Evolutionary conservation across 768 basidiomycete genomes (phyloP), one percentile per base, ranked within the genome.

Genomic region (Panus rudis): DNA sequence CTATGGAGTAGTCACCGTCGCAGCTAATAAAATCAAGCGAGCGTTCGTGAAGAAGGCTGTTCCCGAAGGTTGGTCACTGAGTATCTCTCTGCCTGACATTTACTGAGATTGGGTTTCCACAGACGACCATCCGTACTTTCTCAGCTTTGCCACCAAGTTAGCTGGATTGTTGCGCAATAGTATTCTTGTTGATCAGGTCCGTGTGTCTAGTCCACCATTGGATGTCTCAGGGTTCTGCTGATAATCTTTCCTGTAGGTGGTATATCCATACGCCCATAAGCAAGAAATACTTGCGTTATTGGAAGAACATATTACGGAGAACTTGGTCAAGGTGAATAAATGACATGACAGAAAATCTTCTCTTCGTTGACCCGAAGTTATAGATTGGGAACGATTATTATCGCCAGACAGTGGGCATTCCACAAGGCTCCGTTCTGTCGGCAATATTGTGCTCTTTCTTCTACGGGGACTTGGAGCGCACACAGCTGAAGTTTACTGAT

Each of bases 401-500:
- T 58, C 79, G 84, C 11, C 96, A 99, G 61, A 76, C 74, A n/a
- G 76, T 89, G 22, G 96, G 96, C 2, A 99, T 99, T 19, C 94
- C 96, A 1, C 96, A 99, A 62, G 96, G 96, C 17, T 97, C 93
- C 2, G 79, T 92, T n/a, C 65, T 98, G n/a, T 96, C 92, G 6
- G 76, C 86, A 0, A 57, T 98, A n/a, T 66, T 99, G 1, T 99
- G 96, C 59, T 85, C 87, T 1, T 88, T 93, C 63, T 96, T 90
- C 60, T 99, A 97, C 52, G 93, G 91, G 5, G 84, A 94, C 55
- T 70, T 99, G 47, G 96, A 98, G 62, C 73, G 65, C 23, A 66
- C 56, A 6, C 70, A 76, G 32, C 65, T 70, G 22, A 60, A 64
- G 28, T 80, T 85, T 49, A 74, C 72, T 2, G 57, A 73, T 3